Evolutionary conservation across 2,329 filamentous ascomycete species (phyloP).

Genomic region (Colletotrichum agaves): DNA sequence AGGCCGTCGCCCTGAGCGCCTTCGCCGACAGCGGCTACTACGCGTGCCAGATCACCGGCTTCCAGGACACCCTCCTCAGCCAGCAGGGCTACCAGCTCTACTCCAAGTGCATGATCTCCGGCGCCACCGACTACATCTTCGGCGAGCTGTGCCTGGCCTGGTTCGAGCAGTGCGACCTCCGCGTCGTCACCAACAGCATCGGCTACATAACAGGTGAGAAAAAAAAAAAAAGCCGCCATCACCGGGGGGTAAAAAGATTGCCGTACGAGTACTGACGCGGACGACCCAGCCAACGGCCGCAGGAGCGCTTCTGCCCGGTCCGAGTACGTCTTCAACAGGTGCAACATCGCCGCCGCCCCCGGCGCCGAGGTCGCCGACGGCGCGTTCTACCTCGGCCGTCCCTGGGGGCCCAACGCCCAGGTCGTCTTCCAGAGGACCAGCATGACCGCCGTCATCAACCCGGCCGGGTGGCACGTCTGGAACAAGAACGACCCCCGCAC

Average conservation of each 20-base stretch:
- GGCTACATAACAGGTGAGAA: constrained; percentile 56
- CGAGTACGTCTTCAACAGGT: constrained; percentile 60
- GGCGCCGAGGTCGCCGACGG: constrained; percentile 51
- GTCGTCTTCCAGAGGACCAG: constrained; percentile 61
- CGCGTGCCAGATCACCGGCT: constrained; percentile 57
- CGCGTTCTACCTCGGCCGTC: constrained; percentile 59
- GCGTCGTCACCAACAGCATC: constrained; percentile 49
- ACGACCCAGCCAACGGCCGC: constrained; percentile 53
- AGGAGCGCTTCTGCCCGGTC: constrained; percentile 46
- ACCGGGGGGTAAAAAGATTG: too few species aligned
- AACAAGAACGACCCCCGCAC: constrained; percentile 59
- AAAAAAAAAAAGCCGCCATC: too few species aligned
- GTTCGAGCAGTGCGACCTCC: constrained; percentile 56
- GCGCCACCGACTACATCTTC: constrained; percentile 63
- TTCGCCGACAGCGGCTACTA: constrained; percentile 59
- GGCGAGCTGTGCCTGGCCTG: constrained; percentile 56
- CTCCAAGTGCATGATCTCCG: constrained; percentile 54
- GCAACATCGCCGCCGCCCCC: constrained; percentile 52
- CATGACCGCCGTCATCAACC: constrained; percentile 67
- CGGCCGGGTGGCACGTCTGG: constrained; percentile 69
- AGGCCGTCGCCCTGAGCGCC: constrained; percentile 58
- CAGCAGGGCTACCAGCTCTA: constrained; percentile 60
- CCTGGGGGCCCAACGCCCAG: constrained; percentile 58
- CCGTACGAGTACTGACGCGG: too few species aligned
- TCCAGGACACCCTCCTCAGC: constrained; percentile 62